Base-by-base conservation (phyloP, 2,329 filamentous ascomycete genomes). In the Colletotrichum ledebouriae region DNA sequence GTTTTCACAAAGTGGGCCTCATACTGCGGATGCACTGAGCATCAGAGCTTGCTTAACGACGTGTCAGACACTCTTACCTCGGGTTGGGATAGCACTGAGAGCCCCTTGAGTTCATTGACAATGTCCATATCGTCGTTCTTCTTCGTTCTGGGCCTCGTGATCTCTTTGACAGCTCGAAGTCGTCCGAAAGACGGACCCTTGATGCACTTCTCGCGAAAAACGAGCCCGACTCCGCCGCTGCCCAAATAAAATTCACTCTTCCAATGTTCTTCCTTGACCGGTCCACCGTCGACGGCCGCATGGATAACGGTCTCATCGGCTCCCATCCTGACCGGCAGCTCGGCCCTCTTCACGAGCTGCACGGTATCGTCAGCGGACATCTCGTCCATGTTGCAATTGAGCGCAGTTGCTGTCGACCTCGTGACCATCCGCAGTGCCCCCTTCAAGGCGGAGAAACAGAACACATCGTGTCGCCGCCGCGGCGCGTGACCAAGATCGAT, bases 241-340 rank as follows among this genome's bases (percentile, higher is more conserved):
- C 59, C 59, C 34, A 61, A 47, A 33, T 61, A 61, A 1, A 37
- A 53, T 46, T 61, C 59, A 20, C 59, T 61, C n/a, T 53, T 44
- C 59, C 59, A 61, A 9, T 61, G 59, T 6, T 61, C 47, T 34
- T 61, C 59, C 22, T 37, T 52, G 6, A 10, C 47, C 9, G 13
- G 59, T 4, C 59, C 59, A n/a, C 41, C 25, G 11, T 61, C 59
- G 22, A n/a, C 17, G 22, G 6, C n/a, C 6, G 59, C 37, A 25
- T 61, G 59, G 22, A 61, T 61, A 7, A 61, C 59, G 15, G 59
- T 53, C 46, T 61, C 59, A 34, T 61, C 59, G 39, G 59, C 37
- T 34, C 47, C 47, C 22, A 61, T 61, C 12, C 37, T 52, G 34
- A 53, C 47, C 20, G 47, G 13, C 39, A 61, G 46, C 59, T 61